Base-by-base conservation (phyloP, 2,329 filamentous ascomycete genomes). In the Epichloe typhina region DNA sequence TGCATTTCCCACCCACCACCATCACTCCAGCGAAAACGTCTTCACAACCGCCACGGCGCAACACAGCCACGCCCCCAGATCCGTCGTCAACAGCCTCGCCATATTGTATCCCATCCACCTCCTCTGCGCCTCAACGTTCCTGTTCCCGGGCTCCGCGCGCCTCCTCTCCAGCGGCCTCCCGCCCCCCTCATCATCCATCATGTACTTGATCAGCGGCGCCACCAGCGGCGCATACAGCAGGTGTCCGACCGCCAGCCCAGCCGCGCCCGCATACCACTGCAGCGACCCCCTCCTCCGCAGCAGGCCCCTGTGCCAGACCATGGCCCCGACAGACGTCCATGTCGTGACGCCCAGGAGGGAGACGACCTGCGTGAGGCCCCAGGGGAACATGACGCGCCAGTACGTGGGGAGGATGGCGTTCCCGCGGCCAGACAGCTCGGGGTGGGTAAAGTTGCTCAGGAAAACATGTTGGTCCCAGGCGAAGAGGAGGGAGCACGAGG, bases 401-500 rank as follows among this genome's bases (percentile, higher is more conserved):
- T 72, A 76, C 3, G 61, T 55, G 0, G 73, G 72, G 4, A 73
- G 62, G 13, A 72, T 54, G 13, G 58, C 53, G 55, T 70, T 64
- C 55, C 62, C 61, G 26, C 59, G 57, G 39, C 62, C 58, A 21
- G 56, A 51, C 19, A 65, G 56, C 33, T 60, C 54, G 12, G 60
- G 54, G 7, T 55, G 57, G 3, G 68, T 63, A 52, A 74, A 57
- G 56, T 63, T 57, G 46, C 58, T 55, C 40, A 73, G 65, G 59
- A 74, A 73, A 47, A 67, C 56, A 53, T 68, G 64, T 54, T 73
- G 71, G 59, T 74, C 71, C 40, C 62, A 61, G 13, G 72, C 69
- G 62, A 66, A 73, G 56, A 69, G 64, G 47, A 76, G 64, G 0
- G 71, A 68, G 56, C 67, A 66, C 2, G 72, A 73, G 3, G 72